Base-by-base conservation (phyloP, 495 filamentous ascomycete genomes). In the Aspergillus cavernicola region DNA sequence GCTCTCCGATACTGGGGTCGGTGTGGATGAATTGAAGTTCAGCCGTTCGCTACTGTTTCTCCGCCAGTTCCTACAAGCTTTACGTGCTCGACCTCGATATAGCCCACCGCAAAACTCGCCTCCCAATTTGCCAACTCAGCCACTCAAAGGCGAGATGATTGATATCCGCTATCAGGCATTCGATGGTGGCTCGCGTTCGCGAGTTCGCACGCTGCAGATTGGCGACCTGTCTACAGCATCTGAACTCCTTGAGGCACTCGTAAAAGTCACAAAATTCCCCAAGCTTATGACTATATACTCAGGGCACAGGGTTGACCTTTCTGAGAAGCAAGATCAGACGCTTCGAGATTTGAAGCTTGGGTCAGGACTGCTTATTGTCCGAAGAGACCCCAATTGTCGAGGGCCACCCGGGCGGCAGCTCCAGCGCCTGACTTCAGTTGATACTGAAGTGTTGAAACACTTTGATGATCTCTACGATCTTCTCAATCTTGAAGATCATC, bases 381-480 rank as follows among this genome's bases (percentile, higher is more conserved):
- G 65, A 20, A 75, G 72, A 53, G 63, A 68, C 15, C 64, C 70
- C 20, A 72, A 75, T 56, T 64, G 67, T 11, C 62, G 72, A 20
- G 67, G 71, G 22, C 40, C 62, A 12, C 40, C 52, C 57, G 41
- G 41, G 53, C 26, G 65, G 58, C 67, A 62, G 39, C 54, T 61
- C 4, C 69, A 66, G 22, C 68, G 66, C 23, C 52, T 80, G 20
- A 75, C 71, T 23, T 69, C 73, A 11, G 75, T 92, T 7, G 88
- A 95, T 56, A 72, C 76, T 12, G 88, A 92, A 55, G 84, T 97
- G 18, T 68, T 95, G 50, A 81, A 85, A 50, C 89, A 95, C 67
- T 95, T 96, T 63, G 81, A 90, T 48, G 84, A 92, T 50, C 69
- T 98, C 8, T 96, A 92, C 75, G 80, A 82, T 15, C 84, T 92